Percentiles rank a stretch among this genome's conserved stretches.
These are phyloP conservation scores for Stevia rebaudiana DNA, from an alignment of 140 eudicot species.

Conservation along the genomic window DNA sequence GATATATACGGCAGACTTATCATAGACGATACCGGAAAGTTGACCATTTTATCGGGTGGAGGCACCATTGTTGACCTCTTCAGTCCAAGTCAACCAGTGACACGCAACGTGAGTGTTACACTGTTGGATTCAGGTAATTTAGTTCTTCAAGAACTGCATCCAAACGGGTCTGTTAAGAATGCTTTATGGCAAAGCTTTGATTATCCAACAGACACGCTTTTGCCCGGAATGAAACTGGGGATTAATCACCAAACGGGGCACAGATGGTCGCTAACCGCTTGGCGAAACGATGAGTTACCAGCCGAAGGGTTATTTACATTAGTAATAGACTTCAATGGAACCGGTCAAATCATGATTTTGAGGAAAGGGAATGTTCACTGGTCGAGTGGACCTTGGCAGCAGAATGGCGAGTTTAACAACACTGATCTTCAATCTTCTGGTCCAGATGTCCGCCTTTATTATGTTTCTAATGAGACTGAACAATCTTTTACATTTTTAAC, in stretches of 20 bases:
- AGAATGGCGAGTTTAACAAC: conserved; percentile 17
- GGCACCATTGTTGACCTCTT: conserved; percentile 17
- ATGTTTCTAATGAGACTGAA: conserved; percentile 33
- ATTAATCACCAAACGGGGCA: conserved; percentile 40
- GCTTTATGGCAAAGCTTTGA: conserved; percentile 56
- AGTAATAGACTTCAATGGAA: conserved; percentile 31
- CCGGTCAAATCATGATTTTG: conserved; percentile 21
- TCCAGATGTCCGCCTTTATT: conserved; percentile 12
- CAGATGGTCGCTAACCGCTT: conserved; percentile 45
- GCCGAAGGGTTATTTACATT: conserved; percentile 37
- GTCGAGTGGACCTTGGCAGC: conserved; percentile 46
- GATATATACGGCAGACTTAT: conserved; percentile 26
- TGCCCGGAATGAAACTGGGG: conserved; percentile 54
- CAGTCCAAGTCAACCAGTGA: background rate
- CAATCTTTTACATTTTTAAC: conserved; percentile 27
- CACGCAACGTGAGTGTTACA: conserved; percentile 20
- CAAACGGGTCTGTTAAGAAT: conserved; percentile 17
- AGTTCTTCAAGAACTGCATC: conserved; percentile 23
- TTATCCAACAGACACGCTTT: conserved; percentile 46
- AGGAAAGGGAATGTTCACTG: conserved; percentile 33
- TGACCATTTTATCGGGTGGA: conserved; percentile 18
- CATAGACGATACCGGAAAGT: conserved; percentile 26
- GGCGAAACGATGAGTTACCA: conserved; percentile 27
- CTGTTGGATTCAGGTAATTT: conserved; percentile 38
- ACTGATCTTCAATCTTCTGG: background rate